phyloP scores from a whole-genome alignment of 73 alveolate genomes.

The Tetrahymena elliotti region DNA sequence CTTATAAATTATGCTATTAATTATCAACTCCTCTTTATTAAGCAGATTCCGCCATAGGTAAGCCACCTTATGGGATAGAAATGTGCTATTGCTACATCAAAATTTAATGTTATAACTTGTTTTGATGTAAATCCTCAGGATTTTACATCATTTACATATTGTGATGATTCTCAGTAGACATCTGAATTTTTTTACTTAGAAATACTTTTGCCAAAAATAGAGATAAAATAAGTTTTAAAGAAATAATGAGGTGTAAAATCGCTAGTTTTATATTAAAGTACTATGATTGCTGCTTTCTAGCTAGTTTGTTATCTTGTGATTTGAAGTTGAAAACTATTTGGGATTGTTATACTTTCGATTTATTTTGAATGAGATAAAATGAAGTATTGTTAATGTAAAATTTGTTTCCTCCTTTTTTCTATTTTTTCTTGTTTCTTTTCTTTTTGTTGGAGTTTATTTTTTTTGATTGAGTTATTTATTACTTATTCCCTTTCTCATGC shows the following conservation, averaged over 20 bases:
- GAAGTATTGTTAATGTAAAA: not conserved
- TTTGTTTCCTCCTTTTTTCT: not conserved
- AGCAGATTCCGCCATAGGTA: not conserved
- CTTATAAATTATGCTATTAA: not conserved
- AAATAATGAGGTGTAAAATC: not conserved
- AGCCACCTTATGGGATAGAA: not conserved
- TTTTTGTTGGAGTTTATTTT: not conserved
- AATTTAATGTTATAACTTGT: not conserved
- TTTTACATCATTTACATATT: not conserved
- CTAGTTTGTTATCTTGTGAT: not conserved
- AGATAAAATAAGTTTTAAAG: not conserved
- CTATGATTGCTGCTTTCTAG: not conserved
- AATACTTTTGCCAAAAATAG: not conserved
- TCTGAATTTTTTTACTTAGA: not conserved
- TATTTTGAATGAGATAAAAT: not conserved
- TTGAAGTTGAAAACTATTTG: not conserved
- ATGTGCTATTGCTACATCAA: not conserved
- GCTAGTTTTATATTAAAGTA: not conserved
- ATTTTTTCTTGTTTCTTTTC: not conserved
- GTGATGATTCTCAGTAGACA: not conserved
- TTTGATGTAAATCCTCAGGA: not conserved
- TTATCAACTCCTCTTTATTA: not conserved
- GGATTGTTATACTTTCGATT: not conserved
- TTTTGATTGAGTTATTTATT: not conserved
- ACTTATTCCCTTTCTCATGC: not conserved